phyloP scores from a whole-genome alignment of 306 rosid genomes.

The Cucumis melo region DNA sequence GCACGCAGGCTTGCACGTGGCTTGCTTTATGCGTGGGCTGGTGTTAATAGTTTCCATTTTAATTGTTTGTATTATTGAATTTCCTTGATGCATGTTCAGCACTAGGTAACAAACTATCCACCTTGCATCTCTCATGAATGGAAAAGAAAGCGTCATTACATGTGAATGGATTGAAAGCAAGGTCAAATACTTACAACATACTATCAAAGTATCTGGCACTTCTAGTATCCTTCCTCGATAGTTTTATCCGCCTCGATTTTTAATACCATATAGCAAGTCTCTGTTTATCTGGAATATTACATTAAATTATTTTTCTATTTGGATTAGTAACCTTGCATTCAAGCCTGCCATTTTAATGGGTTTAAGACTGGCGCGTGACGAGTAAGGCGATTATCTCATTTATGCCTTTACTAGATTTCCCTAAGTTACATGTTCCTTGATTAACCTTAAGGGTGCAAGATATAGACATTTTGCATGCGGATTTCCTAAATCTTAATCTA shows the following conservation, averaged over 20 bases:
- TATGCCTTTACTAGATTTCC: neutral
- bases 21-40: too few species aligned
- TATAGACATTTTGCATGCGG: constrained; percentile 62
- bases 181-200: constrained; percentile 50
- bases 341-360: neutral
- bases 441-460: too few species aligned
- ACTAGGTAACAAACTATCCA: constrained; percentile 92
- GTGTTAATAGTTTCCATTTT: neutral
- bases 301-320: neutral
- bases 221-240: constrained; percentile 48
- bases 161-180: constrained; percentile 66
- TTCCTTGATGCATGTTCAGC: constrained; percentile 93
- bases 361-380: neutral
- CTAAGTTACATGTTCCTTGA: neutral
- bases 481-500: constrained; percentile 55
- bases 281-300: neutral
- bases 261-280: neutral
- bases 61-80: constrained; percentile 32
- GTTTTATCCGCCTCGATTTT: neutral
- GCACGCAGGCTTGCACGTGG: too few species aligned
- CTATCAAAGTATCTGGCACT: constrained; percentile 73
- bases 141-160: constrained; percentile 59
- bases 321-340: neutral
- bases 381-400: neutral
- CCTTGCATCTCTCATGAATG: constrained; percentile 79